Conservation (phyloP, 495 filamentous ascomycete genomes). For the Daldinia decipiens region DNA sequence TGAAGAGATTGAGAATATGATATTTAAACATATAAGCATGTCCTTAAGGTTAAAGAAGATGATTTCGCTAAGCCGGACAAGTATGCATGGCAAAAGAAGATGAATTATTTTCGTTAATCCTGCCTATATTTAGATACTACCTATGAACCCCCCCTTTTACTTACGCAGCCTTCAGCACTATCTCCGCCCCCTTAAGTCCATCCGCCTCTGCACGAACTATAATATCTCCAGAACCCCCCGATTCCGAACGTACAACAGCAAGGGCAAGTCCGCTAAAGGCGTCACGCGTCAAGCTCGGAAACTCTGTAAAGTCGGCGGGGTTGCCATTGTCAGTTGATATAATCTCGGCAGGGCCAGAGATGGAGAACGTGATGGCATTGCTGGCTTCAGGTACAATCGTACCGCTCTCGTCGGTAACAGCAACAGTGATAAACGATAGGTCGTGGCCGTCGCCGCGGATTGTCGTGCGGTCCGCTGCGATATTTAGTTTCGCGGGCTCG, state of each 20-base stretch:
- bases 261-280: constrained; percentile 58
- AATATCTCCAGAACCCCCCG: constrained; percentile 47
- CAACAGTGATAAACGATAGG: constrained; percentile 55
- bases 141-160: neutral
- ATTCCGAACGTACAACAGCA: constrained; percentile 51
- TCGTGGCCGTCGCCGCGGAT: constrained; percentile 56
- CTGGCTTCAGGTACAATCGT: constrained; percentile 51
- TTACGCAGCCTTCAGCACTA: constrained; percentile 17
- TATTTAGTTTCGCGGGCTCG: constrained; percentile 44
- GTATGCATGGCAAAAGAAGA: neutral
- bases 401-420: constrained; percentile 55
- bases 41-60: neutral
- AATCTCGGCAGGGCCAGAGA: constrained; percentile 55
- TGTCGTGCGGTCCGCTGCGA: constrained; percentile 50
- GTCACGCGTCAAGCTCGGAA: constrained; percentile 55
- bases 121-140: neutral
- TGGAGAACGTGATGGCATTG: constrained; percentile 53
- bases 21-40: neutral
- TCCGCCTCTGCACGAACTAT: constrained; percentile 49
- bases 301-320: constrained; percentile 55
- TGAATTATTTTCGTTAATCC: neutral
- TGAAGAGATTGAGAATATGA: neutral
- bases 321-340: constrained; percentile 61
- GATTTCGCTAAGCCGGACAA: neutral
- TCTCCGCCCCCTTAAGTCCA: constrained; percentile 47